Conservation (phyloP, 257 asterid species). For the Solanum corneliomulleri region DNA sequence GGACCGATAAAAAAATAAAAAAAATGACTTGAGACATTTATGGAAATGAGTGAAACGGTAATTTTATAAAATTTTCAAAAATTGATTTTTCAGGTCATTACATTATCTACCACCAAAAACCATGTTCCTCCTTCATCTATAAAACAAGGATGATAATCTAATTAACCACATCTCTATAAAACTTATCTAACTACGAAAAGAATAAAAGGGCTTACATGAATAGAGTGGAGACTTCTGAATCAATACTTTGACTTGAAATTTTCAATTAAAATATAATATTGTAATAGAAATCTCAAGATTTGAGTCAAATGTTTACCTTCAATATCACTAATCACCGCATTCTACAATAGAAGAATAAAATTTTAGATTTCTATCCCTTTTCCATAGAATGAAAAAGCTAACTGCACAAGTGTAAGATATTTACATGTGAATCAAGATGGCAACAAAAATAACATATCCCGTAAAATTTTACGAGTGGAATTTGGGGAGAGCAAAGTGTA, state of each 20-base stretch:
- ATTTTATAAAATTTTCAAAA: too few relatives aligned
- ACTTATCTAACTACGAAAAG: too few relatives aligned
- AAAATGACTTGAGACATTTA: too few relatives aligned
- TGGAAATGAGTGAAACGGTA: too few relatives aligned
- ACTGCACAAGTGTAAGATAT: background rate
- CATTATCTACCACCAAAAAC: too few relatives aligned
- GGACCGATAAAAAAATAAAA: too few relatives aligned
- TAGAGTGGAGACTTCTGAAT: background rate
- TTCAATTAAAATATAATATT: background rate
- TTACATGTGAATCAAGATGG: background rate
- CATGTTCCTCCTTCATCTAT: too few relatives aligned
- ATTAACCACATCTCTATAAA: too few relatives aligned
- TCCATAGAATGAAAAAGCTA: background rate
- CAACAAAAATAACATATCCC: background rate
- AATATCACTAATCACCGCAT: background rate
- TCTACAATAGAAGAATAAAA: background rate
- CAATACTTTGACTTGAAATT: background rate
- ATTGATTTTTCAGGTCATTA: too few relatives aligned
- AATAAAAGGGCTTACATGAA: background rate
- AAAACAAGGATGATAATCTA: too few relatives aligned
- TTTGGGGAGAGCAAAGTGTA: background rate
- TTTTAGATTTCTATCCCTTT: background rate
- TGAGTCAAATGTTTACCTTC: background rate
- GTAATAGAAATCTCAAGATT: background rate
- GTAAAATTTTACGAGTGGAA: background rate